phyloP scores from a whole-genome alignment of 805 yeast genomes.

The Zygoascus bituminiphila region DNA sequence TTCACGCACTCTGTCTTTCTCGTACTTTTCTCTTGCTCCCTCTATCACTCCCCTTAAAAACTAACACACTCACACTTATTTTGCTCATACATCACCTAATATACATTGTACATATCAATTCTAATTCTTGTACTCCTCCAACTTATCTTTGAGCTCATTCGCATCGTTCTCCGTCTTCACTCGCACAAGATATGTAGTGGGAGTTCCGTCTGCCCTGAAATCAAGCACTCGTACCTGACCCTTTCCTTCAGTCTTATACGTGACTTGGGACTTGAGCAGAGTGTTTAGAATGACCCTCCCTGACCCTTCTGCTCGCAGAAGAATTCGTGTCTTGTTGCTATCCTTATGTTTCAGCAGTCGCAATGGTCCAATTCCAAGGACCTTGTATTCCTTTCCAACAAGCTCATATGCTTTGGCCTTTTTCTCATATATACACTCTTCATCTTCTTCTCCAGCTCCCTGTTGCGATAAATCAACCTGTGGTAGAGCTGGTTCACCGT shows the following conservation, averaged over 20 bases:
- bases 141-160: conserved; percentile 32
- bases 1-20: too few species aligned
- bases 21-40: too few species aligned
- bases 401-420: conserved; percentile 64
- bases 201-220: conserved; percentile 41
- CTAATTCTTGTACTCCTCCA: conserved; percentile 6
- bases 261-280: conserved; percentile 46
- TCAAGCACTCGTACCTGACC: conserved; percentile 61
- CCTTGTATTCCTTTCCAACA: conserved; percentile 32
- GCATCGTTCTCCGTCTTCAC: conserved; percentile 76
- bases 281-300: conserved; percentile 70
- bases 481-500: conserved; percentile 33
- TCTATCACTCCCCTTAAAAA: too few species aligned
- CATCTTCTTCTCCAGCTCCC: conserved; percentile 82
- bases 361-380: conserved; percentile 70
- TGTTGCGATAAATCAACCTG: conserved; percentile 45
- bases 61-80: too few species aligned
- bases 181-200: conserved; percentile 61
- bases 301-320: conserved; percentile 85
- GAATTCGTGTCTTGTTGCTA: conserved; percentile 56
- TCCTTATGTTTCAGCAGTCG: conserved; percentile 57
- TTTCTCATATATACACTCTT: conserved; percentile 52
- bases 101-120: too few species aligned
- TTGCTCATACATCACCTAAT: too few species aligned
- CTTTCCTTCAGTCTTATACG: conserved; percentile 55